These are phyloP conservation scores for Gossypium schwendimanii DNA, from an alignment of 441 rosid genomes.

Conservation along the genomic window DNA sequence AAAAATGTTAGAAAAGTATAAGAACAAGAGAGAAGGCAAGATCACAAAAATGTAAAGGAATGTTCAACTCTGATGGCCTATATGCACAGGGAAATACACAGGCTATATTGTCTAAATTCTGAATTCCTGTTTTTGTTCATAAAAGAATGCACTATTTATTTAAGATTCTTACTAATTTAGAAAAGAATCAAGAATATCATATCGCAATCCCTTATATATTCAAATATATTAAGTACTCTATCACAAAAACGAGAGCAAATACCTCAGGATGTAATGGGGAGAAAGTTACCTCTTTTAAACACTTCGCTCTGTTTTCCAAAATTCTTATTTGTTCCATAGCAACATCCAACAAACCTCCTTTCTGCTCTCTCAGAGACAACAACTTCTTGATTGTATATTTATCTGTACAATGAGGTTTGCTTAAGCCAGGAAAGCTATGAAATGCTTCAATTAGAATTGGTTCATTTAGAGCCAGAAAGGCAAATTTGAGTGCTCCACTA, in stretches of 20 bases:
- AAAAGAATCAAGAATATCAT: neutral
- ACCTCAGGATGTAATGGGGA: neutral
- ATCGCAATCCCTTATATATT: neutral
- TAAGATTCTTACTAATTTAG: neutral
- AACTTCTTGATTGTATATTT: conserved; percentile 74
- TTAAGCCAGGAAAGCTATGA: conserved; percentile 69
- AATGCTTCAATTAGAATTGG: conserved; percentile 47
- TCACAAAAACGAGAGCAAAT: neutral
- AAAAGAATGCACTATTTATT: neutral
- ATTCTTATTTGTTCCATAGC: conserved; percentile 39
- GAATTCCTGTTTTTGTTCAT: neutral
- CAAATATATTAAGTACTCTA: neutral
- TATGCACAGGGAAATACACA: neutral
- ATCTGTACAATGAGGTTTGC: conserved; percentile 84
- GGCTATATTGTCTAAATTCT: neutral
- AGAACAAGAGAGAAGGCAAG: neutral
- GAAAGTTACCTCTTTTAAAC: conserved; percentile 63
- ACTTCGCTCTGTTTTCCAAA: conserved; percentile 55
- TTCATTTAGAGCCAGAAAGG: conserved; percentile 55
- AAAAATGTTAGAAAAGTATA: neutral
- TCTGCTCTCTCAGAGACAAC: conserved; percentile 51
- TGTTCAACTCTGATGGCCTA: neutral
- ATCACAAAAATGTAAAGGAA: neutral
- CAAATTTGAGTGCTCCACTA: conserved; percentile 65
- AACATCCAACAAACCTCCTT: conserved; percentile 45